phyloP scores from a whole-genome alignment of 352 stramenopile genomes.

The Globisporangium cylindrosporum region DNA sequence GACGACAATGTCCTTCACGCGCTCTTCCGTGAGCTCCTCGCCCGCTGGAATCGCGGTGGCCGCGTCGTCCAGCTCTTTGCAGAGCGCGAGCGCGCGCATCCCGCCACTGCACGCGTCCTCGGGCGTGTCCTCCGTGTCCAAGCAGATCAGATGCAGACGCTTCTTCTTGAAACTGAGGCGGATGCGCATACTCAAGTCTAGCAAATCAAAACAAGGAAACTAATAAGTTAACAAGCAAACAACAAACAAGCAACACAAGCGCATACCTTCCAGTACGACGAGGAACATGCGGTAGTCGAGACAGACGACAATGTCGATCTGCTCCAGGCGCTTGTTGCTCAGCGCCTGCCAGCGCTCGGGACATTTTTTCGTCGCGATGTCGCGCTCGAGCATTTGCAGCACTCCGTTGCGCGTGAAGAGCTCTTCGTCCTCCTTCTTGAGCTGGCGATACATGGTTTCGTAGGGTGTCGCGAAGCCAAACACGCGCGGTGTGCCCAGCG shows the following conservation, averaged over 20 bases:
- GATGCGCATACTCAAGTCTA: slow-evolving; percentile 54
- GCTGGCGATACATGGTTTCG: slow-evolving; percentile 44
- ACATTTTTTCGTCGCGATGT: slow-evolving; percentile 64
- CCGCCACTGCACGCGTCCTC: slow-evolving; percentile 55
- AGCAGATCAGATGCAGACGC: slow-evolving; percentile 72
- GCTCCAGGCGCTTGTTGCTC: slow-evolving; percentile 49
- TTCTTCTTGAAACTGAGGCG: slow-evolving; percentile 48
- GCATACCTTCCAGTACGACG: slow-evolving; percentile 58
- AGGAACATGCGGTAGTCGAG: slow-evolving; percentile 83
- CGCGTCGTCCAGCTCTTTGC: slow-evolving; percentile 36
- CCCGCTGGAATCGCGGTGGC: background rate
- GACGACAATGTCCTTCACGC: slow-evolving; percentile 39
- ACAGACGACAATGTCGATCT: slow-evolving; percentile 76
- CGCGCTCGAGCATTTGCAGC: slow-evolving; percentile 63
- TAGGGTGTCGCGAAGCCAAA: slow-evolving; percentile 81
- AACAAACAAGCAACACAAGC: slow-evolving; percentile 4
- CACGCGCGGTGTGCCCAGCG: slow-evolving; percentile 26
- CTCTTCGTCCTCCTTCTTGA: slow-evolving; percentile 49
- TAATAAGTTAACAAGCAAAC: slow-evolving; percentile 9
- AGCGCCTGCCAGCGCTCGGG: slow-evolving; percentile 80
- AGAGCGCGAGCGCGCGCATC: slow-evolving; percentile 50
- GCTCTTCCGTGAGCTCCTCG: slow-evolving; percentile 35
- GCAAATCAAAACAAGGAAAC: background rate
- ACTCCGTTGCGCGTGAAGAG: slow-evolving; percentile 66
- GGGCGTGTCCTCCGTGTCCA: slow-evolving; percentile 75